Evolutionary conservation across 225 moss, liverwort and hornwort genomes (phyloP).

Genomic region (Sphagnum contortum): DNA sequence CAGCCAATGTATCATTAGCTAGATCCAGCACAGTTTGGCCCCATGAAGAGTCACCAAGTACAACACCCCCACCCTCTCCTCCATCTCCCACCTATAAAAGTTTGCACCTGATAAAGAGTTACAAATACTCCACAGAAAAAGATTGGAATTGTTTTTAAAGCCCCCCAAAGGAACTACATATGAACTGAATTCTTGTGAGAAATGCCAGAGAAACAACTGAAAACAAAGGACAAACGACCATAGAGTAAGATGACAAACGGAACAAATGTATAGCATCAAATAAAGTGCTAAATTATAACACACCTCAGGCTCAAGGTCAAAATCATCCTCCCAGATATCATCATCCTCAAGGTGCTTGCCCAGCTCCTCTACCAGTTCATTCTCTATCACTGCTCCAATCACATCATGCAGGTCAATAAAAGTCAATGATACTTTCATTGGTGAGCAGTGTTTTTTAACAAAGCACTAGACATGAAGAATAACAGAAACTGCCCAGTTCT

Average conservation of each 20-base stretch:
- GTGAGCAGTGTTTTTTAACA: too few species aligned
- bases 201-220: not conserved
- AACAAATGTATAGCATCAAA: not conserved
- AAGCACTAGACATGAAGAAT: too few species aligned
- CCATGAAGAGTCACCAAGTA: conserved; percentile 62
- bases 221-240: not conserved
- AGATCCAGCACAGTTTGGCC: conserved; percentile 44
- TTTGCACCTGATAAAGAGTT: too few species aligned
- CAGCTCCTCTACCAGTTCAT: conserved; percentile 12
- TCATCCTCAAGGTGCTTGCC: conserved; percentile 71
- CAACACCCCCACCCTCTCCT: conserved; percentile 86
- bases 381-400: conserved; percentile 33
- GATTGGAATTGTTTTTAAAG: too few species aligned
- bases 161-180: too few species aligned
- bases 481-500: too few species aligned
- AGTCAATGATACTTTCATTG: too few species aligned
- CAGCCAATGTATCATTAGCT: conserved; percentile 49
- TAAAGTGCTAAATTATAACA: not conserved
- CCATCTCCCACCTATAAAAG: conserved; percentile 76
- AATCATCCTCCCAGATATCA: conserved; percentile 89
- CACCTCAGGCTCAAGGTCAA: conserved; percentile 63
- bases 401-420: not conserved
- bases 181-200: not conserved
- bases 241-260: not conserved
- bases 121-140: too few species aligned